phyloP scores from a whole-genome alignment of 192 early-diverging fungal genomes.

The Coemansia sp. region DNA sequence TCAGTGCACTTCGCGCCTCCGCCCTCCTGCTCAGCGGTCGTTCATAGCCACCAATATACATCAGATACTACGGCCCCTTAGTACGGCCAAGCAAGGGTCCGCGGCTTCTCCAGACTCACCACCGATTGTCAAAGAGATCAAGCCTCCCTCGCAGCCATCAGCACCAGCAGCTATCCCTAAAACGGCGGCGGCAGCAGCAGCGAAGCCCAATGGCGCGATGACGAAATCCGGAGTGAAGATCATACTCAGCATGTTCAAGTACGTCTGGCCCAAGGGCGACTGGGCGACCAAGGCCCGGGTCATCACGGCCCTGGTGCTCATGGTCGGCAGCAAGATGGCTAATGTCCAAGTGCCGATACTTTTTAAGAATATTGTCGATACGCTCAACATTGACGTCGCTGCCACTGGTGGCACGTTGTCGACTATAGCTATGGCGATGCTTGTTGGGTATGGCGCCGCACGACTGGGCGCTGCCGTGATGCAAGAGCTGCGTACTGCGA shows the following conservation, averaged over 20 bases:
- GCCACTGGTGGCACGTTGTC: slow-evolving; percentile 63
- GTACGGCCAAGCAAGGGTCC: not conserved
- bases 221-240: slow-evolving; percentile 56
- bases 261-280: slow-evolving; percentile 93
- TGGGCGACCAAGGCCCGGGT: slow-evolving; percentile 82
- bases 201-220: slow-evolving; percentile 31
- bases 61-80: not conserved
- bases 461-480: slow-evolving; percentile 77
- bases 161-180: not conserved
- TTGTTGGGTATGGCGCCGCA: slow-evolving; percentile 93
- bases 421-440: slow-evolving; percentile 83
- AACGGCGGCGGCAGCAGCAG: not conserved
- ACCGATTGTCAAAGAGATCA: not conserved
- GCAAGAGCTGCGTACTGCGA: slow-evolving; percentile 90
- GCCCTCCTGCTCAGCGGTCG: not conserved
- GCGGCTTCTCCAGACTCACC: not conserved
- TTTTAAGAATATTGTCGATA: slow-evolving; percentile 93
- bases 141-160: not conserved
- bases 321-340: slow-evolving; percentile 79
- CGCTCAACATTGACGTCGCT: slow-evolving; percentile 66
- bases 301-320: slow-evolving; percentile 74
- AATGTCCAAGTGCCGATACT: slow-evolving; percentile 95
- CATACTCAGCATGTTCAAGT: slow-evolving; percentile 68
- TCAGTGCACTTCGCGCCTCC: not conserved
- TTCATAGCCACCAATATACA: not conserved